phyloP scores from a whole-genome alignment of 371 early-diverging fungal genomes.

The Coemansia sp. region DNA sequence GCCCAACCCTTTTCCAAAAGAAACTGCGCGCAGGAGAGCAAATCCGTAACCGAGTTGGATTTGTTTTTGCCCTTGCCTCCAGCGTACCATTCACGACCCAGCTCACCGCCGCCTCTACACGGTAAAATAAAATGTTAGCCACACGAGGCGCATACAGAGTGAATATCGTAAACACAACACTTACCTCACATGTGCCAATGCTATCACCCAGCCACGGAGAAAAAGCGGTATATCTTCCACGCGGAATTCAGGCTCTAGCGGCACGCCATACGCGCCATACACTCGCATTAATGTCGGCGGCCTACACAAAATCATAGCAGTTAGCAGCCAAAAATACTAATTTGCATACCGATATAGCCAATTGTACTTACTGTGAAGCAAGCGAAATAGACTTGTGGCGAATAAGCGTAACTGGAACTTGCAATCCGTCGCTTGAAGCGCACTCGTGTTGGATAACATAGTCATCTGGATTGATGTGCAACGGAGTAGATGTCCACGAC shows the following conservation, averaged over 20 bases:
- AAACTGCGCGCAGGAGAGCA: conserved; percentile 66
- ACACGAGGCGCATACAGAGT: not conserved
- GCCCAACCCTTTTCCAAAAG: conserved; percentile 59
- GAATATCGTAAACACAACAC: not conserved
- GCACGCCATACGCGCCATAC: conserved; percentile 85
- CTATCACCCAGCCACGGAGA: conserved; percentile 79
- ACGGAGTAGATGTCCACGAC: conserved; percentile 29
- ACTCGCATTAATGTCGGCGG: conserved; percentile 73
- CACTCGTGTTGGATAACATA: conserved; percentile 53
- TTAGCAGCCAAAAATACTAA: not conserved
- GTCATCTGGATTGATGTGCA: conserved; percentile 22
- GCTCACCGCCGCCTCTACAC: conserved; percentile 74
- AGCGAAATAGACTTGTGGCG: conserved; percentile 56
- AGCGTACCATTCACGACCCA: conserved; percentile 76
- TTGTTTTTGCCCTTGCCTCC: conserved; percentile 69
- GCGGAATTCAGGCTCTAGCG: conserved; percentile 76
- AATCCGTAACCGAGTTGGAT: conserved; percentile 68
- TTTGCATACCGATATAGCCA: too few relatives aligned
- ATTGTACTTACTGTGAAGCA: conserved; percentile 53
- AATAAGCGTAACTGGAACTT: conserved; percentile 71
- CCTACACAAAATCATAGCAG: conserved; percentile 3
- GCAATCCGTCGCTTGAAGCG: conserved; percentile 55
- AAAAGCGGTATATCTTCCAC: conserved; percentile 76
- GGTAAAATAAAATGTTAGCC: not conserved
- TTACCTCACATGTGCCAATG: conserved; percentile 80